phyloP scores from a whole-genome alignment of 2,329 filamentous ascomycete species.

The Dendryphion nanum region DNA sequence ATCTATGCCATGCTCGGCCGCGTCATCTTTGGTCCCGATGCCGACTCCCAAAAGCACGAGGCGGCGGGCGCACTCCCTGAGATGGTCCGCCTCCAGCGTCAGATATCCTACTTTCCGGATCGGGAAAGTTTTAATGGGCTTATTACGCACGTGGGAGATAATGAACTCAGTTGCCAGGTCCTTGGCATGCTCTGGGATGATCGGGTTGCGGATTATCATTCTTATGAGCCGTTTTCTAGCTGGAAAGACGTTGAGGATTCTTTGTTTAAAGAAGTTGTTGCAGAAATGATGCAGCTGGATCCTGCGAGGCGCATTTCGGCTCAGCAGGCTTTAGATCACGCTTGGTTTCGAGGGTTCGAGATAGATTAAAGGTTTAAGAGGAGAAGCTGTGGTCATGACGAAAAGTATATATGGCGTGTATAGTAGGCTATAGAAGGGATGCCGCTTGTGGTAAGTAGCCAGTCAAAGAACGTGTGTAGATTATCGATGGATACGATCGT shows the following conservation, averaged over 20 bases:
- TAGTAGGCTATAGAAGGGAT: no score
- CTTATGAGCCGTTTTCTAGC: conserved; percentile 32
- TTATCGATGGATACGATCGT: no score
- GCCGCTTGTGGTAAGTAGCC: no score
- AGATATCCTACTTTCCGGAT: conserved; percentile 30
- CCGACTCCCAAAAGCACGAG: conserved; percentile 20
- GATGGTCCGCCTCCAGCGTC: conserved; percentile 26
- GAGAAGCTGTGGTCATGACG: no score
- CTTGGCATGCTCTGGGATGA: conserved; percentile 37
- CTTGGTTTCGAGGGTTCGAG: no score
- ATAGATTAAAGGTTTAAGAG: no score
- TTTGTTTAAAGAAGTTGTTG: conserved; percentile 53
- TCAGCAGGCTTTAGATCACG: conserved; percentile 77
- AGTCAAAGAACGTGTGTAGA: no score
- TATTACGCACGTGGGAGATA: conserved; percentile 33
- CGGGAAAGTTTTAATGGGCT: conserved; percentile 25
- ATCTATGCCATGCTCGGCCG: conserved; percentile 22
- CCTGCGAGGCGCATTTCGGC: conserved; percentile 86
- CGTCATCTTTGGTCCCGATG: conserved; percentile 24
- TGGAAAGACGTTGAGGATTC: conserved; percentile 32
- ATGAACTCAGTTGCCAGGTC: conserved; percentile 28
- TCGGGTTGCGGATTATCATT: conserved; percentile 23
- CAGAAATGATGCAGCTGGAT: conserved; percentile 81
- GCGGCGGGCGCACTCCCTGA: conserved; percentile 19
- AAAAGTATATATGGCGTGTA: no score